phyloP scores from a whole-genome alignment of 83 land plant species.

The Picea engelmannii region DNA sequence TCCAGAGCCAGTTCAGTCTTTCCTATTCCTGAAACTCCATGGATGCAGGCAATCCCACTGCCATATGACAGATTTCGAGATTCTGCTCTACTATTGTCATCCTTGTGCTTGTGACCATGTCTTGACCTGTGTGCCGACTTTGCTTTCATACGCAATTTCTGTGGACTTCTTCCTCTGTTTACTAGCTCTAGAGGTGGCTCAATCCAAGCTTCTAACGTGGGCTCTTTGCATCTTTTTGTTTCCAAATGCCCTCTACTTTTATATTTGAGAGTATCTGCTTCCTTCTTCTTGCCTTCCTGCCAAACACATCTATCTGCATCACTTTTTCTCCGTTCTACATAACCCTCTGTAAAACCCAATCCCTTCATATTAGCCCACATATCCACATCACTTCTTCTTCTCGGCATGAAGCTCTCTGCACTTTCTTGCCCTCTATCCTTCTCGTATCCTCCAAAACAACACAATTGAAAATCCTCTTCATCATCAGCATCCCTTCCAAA shows the following conservation, averaged over 20 bases:
- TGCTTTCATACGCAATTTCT: constrained; percentile 33
- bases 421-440: constrained; percentile 1
- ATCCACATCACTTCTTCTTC: constrained; percentile 18
- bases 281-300: constrained; percentile 24
- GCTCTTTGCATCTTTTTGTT: constrained; percentile 54
- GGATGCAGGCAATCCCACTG: constrained; percentile 48
- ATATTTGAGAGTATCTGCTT: constrained; percentile 24
- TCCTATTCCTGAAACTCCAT: constrained; percentile 76
- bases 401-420: constrained; percentile 2
- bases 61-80: constrained; percentile 9
- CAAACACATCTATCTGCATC: constrained; percentile 12
- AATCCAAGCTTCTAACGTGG: constrained; percentile 62
- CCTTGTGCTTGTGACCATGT: constrained; percentile 29
- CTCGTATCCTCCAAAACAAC: not conserved
- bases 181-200: constrained; percentile 49
- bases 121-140: constrained; percentile 36
- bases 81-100: constrained; percentile 19
- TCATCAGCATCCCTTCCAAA: constrained; percentile 47
- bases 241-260: constrained; percentile 46
- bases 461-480: constrained; percentile 20
- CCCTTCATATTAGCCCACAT: constrained; percentile 19
- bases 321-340: constrained; percentile 31
- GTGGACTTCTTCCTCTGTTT: constrained; percentile 29
- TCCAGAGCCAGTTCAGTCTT: constrained; percentile 91
- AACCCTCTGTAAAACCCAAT: constrained; percentile 48